Evolutionary conservation across 208 protist genomes (phyloP).

Genomic region (Crithidia sp.): DNA sequence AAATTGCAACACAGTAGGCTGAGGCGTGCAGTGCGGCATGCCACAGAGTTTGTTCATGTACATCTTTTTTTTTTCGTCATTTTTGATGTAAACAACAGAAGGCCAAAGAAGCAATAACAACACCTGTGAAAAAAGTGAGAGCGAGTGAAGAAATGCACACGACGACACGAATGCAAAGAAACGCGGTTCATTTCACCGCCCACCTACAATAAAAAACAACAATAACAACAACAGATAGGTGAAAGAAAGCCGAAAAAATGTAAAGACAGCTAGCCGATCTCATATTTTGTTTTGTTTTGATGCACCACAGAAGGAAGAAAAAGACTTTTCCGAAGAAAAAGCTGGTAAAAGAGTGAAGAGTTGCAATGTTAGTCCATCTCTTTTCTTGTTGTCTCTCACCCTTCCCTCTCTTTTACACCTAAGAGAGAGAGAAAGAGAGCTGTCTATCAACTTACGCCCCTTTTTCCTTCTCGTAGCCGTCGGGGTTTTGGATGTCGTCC

Average conservation of each 20-base stretch:
- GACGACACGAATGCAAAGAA: too few relatives aligned
- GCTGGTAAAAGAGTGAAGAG: too few relatives aligned
- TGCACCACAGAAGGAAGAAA: neutral
- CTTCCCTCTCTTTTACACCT: neutral
- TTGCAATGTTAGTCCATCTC: neutral
- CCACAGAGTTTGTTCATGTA: too few relatives aligned
- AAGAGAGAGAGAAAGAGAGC: conserved; percentile 23
- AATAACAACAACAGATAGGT: neutral
- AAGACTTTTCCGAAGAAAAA: conserved; percentile 1
- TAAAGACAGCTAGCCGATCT: neutral
- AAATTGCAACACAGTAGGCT: too few relatives aligned
- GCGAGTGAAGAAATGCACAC: too few relatives aligned
- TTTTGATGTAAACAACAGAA: too few relatives aligned
- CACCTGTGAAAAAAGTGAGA: too few relatives aligned
- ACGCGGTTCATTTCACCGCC: too few relatives aligned
- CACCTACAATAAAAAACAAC: neutral
- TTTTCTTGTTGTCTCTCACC: neutral
- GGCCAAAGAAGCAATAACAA: too few relatives aligned
- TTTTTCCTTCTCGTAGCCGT: conserved; percentile 64
- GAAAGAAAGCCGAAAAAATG: neutral
- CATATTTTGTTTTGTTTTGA: neutral
- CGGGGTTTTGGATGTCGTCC: conserved; percentile 66
- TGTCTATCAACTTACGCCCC: neutral
- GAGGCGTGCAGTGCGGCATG: too few relatives aligned
- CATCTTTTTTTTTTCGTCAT: too few relatives aligned